These are phyloP conservation scores for Cladorrhinum samala DNA, from an alignment of 495 filamentous ascomycete genomes.

Conservation along the genomic window DNA sequence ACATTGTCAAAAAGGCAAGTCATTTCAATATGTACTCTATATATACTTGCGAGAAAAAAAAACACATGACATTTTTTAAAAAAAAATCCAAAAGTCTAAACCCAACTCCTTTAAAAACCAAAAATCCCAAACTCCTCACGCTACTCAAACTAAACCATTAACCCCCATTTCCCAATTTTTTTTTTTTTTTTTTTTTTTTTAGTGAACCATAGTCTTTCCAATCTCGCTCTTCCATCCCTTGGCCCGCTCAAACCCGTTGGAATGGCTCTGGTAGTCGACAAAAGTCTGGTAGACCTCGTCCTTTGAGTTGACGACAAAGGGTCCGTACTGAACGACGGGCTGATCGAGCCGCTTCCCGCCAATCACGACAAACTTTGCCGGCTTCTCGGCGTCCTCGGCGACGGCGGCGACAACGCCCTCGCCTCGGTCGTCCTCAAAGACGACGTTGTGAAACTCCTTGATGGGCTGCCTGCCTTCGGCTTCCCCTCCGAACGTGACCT, in stretches of 20 bases:
- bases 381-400: constrained; percentile 58
- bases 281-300: constrained; percentile 90
- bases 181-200: no score
- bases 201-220: constrained; percentile 59
- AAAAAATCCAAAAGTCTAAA: no score
- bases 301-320: constrained; percentile 78
- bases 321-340: constrained; percentile 91
- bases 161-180: no score
- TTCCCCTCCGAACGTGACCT: constrained; percentile 57
- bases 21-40: no score
- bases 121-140: no score
- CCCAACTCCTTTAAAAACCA: no score
- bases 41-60: no score
- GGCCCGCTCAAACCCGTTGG: constrained; percentile 87
- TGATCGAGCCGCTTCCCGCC: constrained; percentile 86
- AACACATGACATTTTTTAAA: no score
- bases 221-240: constrained; percentile 86
- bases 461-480: constrained; percentile 53
- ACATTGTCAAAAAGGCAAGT: no score
- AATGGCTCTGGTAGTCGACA: constrained; percentile 74
- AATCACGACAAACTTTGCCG: constrained; percentile 68
- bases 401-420: constrained; percentile 67
- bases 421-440: constrained; percentile 76
- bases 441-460: constrained; percentile 76
- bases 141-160: no score